These are phyloP conservation scores for Bipolaris bicolor DNA, from an alignment of 2,329 filamentous ascomycete species.

Conservation along the genomic window DNA sequence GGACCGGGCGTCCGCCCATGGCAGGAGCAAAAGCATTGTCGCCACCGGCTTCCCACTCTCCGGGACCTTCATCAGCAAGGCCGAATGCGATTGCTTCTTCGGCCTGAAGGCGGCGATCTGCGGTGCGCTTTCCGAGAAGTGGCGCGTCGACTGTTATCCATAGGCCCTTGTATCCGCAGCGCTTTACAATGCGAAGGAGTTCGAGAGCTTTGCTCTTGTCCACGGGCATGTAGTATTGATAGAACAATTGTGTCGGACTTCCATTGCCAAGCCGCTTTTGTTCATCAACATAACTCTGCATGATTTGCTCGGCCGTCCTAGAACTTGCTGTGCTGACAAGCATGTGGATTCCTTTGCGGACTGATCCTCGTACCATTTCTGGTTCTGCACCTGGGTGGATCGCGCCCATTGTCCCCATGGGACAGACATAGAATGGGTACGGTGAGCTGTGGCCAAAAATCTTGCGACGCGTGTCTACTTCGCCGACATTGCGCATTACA, in stretches of 20 bases:
- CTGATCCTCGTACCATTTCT: constrained; percentile 46
- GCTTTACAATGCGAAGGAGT: constrained; percentile 41
- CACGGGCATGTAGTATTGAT: constrained; percentile 48
- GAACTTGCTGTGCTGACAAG: constrained; percentile 47
- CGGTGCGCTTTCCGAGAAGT: constrained; percentile 43
- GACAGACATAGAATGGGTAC: constrained; percentile 50
- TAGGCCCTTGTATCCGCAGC: constrained; percentile 42
- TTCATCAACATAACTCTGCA: constrained; percentile 37
- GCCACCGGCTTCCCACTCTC: constrained; percentile 58
- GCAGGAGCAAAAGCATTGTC: constrained; percentile 62
- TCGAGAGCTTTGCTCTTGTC: constrained; percentile 40
- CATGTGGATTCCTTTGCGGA: constrained; percentile 43
- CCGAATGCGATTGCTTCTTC: constrained; percentile 59
- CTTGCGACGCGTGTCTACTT: constrained; percentile 37
- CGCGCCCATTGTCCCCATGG: constrained; percentile 47
- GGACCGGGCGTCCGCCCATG: constrained; percentile 57
- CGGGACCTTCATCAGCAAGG: constrained; percentile 58
- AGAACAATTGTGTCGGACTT: constrained; percentile 42
- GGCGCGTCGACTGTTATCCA: constrained; percentile 49
- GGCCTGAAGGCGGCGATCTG: constrained; percentile 48
- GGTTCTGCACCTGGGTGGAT: constrained; percentile 46
- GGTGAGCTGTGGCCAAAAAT: constrained; percentile 45
- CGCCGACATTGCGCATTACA: constrained; percentile 45
- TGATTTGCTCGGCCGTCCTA: constrained; percentile 42
- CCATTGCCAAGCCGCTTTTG: constrained; percentile 29